A percentile compares a stretch with the other conserved stretches of the same genome.
Evolutionary conservation across 2,329 filamentous ascomycete genomes (phyloP).

Genomic region (Ceratocystis cubensis): DNA sequence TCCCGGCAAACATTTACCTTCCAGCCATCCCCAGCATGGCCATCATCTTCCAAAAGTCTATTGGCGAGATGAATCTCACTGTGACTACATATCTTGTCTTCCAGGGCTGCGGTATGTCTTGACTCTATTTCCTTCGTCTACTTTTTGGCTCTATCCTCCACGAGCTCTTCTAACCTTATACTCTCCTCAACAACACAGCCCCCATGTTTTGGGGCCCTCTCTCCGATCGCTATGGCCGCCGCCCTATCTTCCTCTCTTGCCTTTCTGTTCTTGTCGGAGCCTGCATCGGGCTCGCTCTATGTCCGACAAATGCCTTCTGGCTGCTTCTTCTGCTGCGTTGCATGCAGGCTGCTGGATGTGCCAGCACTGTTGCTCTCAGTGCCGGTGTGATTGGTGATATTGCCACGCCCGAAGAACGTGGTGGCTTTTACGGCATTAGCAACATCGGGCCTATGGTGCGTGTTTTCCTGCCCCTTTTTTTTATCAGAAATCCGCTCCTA

Average conservation of each 20-base stretch:
- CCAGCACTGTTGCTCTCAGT: conserved; percentile 29
- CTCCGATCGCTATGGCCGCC: conserved; percentile 28
- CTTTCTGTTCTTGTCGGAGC: conserved; percentile 27
- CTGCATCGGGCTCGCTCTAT: conserved; percentile 28
- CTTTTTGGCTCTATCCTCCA: background rate
- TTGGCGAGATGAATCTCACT: conserved; percentile 27
- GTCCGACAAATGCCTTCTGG: conserved; percentile 28
- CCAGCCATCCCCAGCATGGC: conserved; percentile 27
- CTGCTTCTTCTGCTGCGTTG: conserved; percentile 27
- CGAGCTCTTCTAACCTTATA: background rate
- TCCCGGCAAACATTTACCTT: conserved; percentile 30
- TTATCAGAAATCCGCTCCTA: background rate
- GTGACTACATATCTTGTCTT: conserved; percentile 28
- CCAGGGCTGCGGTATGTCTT: conserved; percentile 24
- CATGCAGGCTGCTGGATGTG: conserved; percentile 28
- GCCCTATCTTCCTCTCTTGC: conserved; percentile 27
- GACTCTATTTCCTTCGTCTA: conserved; percentile 2
- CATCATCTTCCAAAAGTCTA: conserved; percentile 25
- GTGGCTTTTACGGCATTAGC: conserved; percentile 28
- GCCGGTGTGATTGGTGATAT: conserved; percentile 29
- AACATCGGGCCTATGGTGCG: conserved; percentile 28
- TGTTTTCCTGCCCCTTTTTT: background rate
- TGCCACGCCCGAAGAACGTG: conserved; percentile 27
- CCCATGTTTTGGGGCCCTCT: conserved; percentile 30
- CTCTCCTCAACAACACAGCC: conserved; percentile 15